Evolutionary conservation across 2,329 filamentous ascomycete genomes (phyloP), one percentile per base, ranked within the genome.

Genomic region (Diaporthe capsici): DNA sequence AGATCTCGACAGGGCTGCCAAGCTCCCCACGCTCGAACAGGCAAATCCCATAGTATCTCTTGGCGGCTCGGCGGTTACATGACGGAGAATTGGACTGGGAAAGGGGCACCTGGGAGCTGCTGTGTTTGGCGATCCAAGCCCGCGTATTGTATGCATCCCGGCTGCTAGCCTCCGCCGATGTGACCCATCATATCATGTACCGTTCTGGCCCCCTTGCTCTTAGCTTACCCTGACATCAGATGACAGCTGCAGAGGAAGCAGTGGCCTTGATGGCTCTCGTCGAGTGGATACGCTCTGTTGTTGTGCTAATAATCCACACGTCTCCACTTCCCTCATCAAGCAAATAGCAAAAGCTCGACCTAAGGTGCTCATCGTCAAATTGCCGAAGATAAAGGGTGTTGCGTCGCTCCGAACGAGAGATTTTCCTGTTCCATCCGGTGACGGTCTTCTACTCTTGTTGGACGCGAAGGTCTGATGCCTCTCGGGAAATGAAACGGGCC

Each of bases 1-100:
- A 28, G 49, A 42, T 42, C 22, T 55, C 49, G n/a, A 42, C 65
- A 55, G 47, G 65, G 65, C 65, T 55, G 65, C 65, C 65, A 70
- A 70, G 65, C 47, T 70, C 65, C n/a, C 49, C 10, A 55, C 49
- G 65, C 65, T 55, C 49, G 49, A 55, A 70, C 49, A 55, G 65
- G 65, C 65, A 28, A 22, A 55, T 55, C 22, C 13, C 22, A 28
- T 55, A 55, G 31, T 42, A 55, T 42, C 34, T 70, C 65, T 70
- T 70, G 65, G 65, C 65, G 34, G 1, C 65, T 70, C 15, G 65
- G 65, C 49, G 65, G 42, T 70, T 55, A 42, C 65, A 70, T 70
- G 65, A 42, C 31, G 22, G 22, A 42, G 34, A 42, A 25, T 31
- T 42, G 22, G 5, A 55, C 49, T 42, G n/a, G 47, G 34, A 55